Percentiles rank a stretch among this genome's conserved stretches.
These are phyloP conservation scores for Leishmania martiniquensis DNA, from an alignment of 208 protist species.

Conservation along the genomic window DNA sequence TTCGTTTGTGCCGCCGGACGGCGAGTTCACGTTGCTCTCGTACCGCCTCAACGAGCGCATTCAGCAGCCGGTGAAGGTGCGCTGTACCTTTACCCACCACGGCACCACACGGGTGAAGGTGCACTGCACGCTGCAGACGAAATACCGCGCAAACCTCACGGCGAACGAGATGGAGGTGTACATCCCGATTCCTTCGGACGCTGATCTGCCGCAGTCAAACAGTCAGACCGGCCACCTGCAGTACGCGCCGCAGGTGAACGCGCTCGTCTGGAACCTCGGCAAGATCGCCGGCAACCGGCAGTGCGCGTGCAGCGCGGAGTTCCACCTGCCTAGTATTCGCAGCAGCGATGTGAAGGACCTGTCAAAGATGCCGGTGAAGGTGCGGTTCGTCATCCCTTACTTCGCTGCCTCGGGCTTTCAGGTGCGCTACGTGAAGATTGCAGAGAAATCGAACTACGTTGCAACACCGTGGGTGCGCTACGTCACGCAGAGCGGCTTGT, in stretches of 20 bases:
- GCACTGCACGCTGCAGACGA: constrained; percentile 90
- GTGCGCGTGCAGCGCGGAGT: constrained; percentile 94
- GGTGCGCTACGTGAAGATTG: constrained; percentile 98
- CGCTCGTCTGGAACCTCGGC: constrained; percentile 98
- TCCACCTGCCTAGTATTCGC: constrained; percentile 95
- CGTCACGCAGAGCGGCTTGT: constrained; percentile 97
- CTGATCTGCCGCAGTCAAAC: constrained; percentile 96
- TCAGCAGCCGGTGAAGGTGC: constrained; percentile 94
- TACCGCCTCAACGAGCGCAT: constrained; percentile 97
- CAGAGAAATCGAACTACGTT: constrained; percentile 97
- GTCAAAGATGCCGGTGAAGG: constrained; percentile 93
- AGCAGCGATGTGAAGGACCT: constrained; percentile 71
- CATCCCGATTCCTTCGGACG: constrained; percentile 98
- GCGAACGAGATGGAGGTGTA: constrained; percentile 98
- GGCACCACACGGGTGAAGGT: constrained; percentile 95
- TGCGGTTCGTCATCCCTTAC: constrained; percentile 99
- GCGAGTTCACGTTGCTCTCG: constrained; percentile 98
- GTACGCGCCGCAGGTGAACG: constrained; percentile 97
- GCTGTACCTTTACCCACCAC: constrained; percentile 87
- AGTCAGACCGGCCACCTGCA: constrained; percentile 85
- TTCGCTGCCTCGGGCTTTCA: constrained; percentile 98
- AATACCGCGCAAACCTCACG: constrained; percentile 93
- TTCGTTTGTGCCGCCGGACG: constrained; percentile 96
- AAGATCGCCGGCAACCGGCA: constrained; percentile 96
- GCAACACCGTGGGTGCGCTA: constrained; percentile 99